Base-by-base conservation (phyloP, 805 yeast genomes). In the Wickerhamomyces mucosus region DNA sequence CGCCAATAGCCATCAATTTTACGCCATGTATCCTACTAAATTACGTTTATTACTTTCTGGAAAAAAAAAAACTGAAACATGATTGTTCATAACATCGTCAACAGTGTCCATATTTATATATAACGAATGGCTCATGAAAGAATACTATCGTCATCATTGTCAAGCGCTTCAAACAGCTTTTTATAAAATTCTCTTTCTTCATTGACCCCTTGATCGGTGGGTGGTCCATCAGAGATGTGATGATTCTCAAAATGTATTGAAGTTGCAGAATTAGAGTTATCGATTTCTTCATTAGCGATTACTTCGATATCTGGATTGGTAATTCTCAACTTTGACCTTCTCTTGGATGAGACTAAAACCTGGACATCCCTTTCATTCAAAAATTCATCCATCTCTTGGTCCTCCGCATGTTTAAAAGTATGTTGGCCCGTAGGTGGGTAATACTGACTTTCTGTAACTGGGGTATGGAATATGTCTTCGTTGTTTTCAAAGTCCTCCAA, bases 281-380 rank as follows among this genome's bases (percentile, higher is more conserved):
- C 33, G 5, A 18, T 29, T 7, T 26, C 34, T 11, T 21, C 33
- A 11, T 18, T 15, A 7, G 27, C 28, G 7, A 29, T 15, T 3
- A 21, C 15, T 15, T 29, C 33, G 10, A 39, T 15, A 42, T 72
- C 80, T 0, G 88, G 88, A 45, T 79, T 79, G 28, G 72, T 64
- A 22, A 79, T 72, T 21, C 79, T 52, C 27, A 79, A 56, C 32
- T 67, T 65, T 1, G 78, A 65, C 36, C 82, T 58, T 41, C 85
- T 58, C 46, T 70, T 72, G 12, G 81, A 72, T 37, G 80, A 70
- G 7, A 79, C 85, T 37, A 79, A 53, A 7, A 79, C 79, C 51
- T 79, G 88, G 3, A 77, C 88, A 40, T 79, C 86, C 41, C 76
- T 47, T 19, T 62, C 59, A 14, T 63, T 64, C 33, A 71, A 65